Conservation (phyloP, 2,329 filamentous ascomycete species). For the Lachnellula suecica region DNA sequence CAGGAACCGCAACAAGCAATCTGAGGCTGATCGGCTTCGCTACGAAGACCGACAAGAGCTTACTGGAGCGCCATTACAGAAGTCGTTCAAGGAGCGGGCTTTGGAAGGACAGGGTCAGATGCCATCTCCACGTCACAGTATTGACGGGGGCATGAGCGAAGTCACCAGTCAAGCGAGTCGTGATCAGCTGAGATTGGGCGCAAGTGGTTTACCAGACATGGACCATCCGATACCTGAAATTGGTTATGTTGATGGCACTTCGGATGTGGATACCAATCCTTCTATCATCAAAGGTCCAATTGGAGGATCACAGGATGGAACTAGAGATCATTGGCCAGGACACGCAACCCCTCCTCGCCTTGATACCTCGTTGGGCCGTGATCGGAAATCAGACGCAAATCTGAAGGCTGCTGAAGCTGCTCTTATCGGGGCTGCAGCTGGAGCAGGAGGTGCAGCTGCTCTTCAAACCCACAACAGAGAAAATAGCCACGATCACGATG, state of each 20-base stretch:
- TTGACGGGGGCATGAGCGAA: conserved; percentile 54
- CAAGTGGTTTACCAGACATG: conserved; percentile 68
- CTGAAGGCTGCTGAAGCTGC: conserved; percentile 34
- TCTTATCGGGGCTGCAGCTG: conserved; percentile 48
- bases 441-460: conserved; percentile 52
- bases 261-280: conserved; percentile 78
- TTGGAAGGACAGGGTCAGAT: conserved; percentile 54
- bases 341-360: conserved; percentile 48
- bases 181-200: conserved; percentile 60
- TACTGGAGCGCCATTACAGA: conserved; percentile 55
- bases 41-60: conserved; percentile 27
- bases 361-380: conserved; percentile 9
- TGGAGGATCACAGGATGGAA: conserved; percentile 37
- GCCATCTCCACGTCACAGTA: conserved; percentile 55
- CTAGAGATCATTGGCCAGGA: conserved; percentile 52
- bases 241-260: conserved; percentile 60
- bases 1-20: conserved; percentile 25
- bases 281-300: conserved; percentile 78
- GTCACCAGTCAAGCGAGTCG: conserved; percentile 29
- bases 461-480: conserved; percentile 54
- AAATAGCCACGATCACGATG: conserved; percentile 56
- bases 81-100: conserved; percentile 66
- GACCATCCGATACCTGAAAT: conserved; percentile 76
- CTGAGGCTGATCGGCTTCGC: conserved; percentile 25
- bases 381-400: conserved; percentile 22